A percentile compares a stretch with the other conserved stretches of the same genome.
These are phyloP conservation scores for Lathyrus aphaca DNA, from an alignment of 306 rosid genomes.

Conservation along the genomic window DNA sequence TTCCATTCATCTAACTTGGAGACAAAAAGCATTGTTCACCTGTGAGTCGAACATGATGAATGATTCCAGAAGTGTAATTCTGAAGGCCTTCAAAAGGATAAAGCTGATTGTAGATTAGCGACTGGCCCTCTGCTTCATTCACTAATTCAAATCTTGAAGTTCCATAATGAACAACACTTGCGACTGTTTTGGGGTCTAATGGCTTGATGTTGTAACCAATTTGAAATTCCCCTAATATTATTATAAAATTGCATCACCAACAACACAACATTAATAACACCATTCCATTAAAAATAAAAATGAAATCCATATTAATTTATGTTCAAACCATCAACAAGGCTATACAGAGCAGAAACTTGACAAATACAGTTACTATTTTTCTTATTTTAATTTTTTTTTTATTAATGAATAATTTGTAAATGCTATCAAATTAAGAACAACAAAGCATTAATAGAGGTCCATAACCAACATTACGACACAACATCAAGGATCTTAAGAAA, in stretches of 20 bases:
- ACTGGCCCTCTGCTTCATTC: slow-evolving; percentile 63
- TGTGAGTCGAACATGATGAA: slow-evolving; percentile 80
- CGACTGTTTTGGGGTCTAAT: slow-evolving; percentile 65
- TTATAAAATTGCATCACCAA: not conserved
- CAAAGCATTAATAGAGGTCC: not conserved
- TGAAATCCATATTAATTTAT: not conserved
- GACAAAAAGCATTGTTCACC: slow-evolving; percentile 46
- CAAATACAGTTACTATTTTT: not conserved
- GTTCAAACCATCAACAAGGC: slow-evolving; percentile 3
- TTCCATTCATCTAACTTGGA: slow-evolving; percentile 6
- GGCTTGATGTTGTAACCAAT: slow-evolving; percentile 71
- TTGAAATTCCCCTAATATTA: slow-evolving; percentile 69
- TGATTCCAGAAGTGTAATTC: slow-evolving; percentile 88
- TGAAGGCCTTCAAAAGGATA: slow-evolving; percentile 84
- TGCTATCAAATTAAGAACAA: not conserved
- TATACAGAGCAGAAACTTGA: not conserved
- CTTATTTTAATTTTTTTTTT: not conserved
- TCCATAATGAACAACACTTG: slow-evolving; percentile 67
- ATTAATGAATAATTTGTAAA: too few relatives aligned
- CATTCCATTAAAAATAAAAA: not conserved
- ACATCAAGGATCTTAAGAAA: not conserved
- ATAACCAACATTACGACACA: not conserved
- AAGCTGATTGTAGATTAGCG: slow-evolving; percentile 72
- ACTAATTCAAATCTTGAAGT: slow-evolving; percentile 43
- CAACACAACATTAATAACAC: slow-evolving; percentile 19